These are phyloP conservation scores for Berkeleyomyces basicola DNA, from an alignment of 2,329 filamentous ascomycete species.

Conservation along the genomic window DNA sequence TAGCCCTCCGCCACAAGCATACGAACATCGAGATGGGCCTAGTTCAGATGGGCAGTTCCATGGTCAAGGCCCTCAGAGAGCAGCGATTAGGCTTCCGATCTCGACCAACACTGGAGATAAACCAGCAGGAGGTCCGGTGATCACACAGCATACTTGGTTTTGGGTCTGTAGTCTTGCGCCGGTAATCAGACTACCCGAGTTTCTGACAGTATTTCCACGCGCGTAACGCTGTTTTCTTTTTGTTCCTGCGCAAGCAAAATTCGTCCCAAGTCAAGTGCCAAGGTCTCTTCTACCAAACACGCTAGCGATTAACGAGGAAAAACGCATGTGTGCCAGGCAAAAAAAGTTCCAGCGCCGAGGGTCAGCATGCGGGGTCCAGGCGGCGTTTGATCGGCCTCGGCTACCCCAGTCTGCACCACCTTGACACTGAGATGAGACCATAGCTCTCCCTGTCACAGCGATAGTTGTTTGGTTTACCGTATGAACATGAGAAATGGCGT, in stretches of 20 bases:
- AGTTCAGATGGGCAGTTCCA: not conserved
- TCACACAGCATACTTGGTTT: not conserved
- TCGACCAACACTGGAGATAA: not conserved
- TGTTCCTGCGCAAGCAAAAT: not conserved
- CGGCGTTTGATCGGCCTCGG: not conserved
- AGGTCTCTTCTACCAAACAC: not conserved
- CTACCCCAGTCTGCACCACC: not conserved
- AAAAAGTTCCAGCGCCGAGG: not conserved
- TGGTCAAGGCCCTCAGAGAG: not conserved
- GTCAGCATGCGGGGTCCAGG: not conserved
- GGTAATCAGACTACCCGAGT: not conserved
- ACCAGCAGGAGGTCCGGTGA: not conserved
- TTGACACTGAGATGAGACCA: not conserved
- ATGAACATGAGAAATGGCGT: no score
- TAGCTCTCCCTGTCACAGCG: not conserved
- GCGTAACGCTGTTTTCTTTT: not conserved
- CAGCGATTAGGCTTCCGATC: not conserved
- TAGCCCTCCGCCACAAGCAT: not conserved
- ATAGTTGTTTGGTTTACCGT: no score
- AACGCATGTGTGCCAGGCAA: not conserved
- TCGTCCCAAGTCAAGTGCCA: not conserved
- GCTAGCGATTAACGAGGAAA: not conserved
- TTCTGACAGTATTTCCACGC: not conserved
- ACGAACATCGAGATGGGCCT: not conserved
- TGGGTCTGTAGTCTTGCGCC: not conserved